phyloP scores from a whole-genome alignment of 805 yeast species.

The Saccharomycopsis sp. region DNA sequence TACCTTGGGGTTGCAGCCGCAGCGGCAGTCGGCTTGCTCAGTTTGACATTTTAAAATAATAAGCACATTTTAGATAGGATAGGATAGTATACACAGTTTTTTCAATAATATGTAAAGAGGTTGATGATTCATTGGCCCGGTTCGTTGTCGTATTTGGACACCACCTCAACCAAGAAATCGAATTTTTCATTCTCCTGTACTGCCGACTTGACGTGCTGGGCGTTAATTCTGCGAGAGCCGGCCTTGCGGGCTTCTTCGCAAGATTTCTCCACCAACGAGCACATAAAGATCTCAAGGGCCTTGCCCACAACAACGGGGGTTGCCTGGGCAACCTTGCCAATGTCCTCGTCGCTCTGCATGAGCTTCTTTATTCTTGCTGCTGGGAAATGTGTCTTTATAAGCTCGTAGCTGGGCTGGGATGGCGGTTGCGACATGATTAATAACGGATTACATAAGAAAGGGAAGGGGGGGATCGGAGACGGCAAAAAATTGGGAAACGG shows the following conservation, averaged over 20 bases:
- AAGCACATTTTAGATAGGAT: too few species aligned
- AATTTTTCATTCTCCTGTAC: conserved; percentile 81
- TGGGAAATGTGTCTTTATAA: conserved; percentile 75
- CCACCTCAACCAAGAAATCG: conserved; percentile 80
- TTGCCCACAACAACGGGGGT: conserved; percentile 98
- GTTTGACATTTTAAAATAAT: too few species aligned
- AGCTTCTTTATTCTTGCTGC: conserved; percentile 91
- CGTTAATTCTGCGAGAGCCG: conserved; percentile 74
- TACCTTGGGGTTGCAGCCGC: neutral
- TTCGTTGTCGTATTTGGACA: conserved; percentile 46
- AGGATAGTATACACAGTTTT: too few species aligned
- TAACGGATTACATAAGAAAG: neutral
- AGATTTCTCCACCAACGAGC: conserved; percentile 78
- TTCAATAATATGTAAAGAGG: too few species aligned
- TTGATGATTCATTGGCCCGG: too few species aligned
- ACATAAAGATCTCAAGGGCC: conserved; percentile 86
- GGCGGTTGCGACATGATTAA: conserved; percentile 2
- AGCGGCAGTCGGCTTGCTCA: too few species aligned
- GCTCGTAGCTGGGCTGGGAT: conserved; percentile 23
- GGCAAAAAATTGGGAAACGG: too few species aligned
- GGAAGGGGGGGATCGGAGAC: neutral
- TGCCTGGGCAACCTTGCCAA: conserved; percentile 97
- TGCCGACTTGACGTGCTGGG: conserved; percentile 76
- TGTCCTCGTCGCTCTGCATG: conserved; percentile 97
- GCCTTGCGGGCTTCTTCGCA: conserved; percentile 65